phyloP scores from a whole-genome alignment of 2,329 filamentous ascomycete genomes.

The Cladorrhinum sp. region DNA sequence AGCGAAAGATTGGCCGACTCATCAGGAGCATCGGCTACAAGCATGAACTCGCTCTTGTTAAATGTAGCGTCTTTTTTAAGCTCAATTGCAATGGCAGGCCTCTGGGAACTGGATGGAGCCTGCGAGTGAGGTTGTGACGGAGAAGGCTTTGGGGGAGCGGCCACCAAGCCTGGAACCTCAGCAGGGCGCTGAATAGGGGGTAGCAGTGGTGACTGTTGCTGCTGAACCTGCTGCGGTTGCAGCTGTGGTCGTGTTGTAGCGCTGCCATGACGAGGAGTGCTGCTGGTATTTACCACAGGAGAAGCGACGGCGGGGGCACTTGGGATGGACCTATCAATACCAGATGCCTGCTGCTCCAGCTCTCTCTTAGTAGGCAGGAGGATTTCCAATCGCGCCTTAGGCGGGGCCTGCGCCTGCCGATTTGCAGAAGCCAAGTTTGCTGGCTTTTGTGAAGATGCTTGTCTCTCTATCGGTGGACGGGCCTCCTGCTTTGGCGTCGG shows the following conservation, averaged over 20 bases:
- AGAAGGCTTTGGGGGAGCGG: slow-evolving; percentile 3
- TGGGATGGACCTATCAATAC: slow-evolving; percentile 1
- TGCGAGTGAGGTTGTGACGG: slow-evolving; percentile 9
- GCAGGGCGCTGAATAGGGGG: not conserved
- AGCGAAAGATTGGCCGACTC: slow-evolving; percentile 47
- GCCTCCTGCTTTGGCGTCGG: slow-evolving; percentile 20
- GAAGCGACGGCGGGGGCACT: not conserved
- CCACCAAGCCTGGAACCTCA: not conserved
- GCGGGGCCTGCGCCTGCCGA: slow-evolving; percentile 34
- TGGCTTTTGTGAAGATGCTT: not conserved
- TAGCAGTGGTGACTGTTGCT: not conserved
- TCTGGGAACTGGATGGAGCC: slow-evolving; percentile 23
- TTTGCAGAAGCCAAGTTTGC: not conserved
- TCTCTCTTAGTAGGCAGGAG: slow-evolving; percentile 44
- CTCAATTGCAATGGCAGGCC: slow-evolving; percentile 46
- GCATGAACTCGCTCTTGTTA: slow-evolving; percentile 52
- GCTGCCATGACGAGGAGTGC: not conserved
- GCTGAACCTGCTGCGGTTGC: slow-evolving; percentile 1
- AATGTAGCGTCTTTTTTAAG: slow-evolving; percentile 41
- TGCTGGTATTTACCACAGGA: not conserved
- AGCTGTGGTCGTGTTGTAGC: not conserved
- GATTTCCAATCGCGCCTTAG: slow-evolving; percentile 45
- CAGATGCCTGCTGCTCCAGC: slow-evolving; percentile 22
- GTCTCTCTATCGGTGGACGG: slow-evolving; percentile 21
- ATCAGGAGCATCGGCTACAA: slow-evolving; percentile 46